Conservation (phyloP, 768 basidiomycete species). For the Termitomyces sp. region DNA sequence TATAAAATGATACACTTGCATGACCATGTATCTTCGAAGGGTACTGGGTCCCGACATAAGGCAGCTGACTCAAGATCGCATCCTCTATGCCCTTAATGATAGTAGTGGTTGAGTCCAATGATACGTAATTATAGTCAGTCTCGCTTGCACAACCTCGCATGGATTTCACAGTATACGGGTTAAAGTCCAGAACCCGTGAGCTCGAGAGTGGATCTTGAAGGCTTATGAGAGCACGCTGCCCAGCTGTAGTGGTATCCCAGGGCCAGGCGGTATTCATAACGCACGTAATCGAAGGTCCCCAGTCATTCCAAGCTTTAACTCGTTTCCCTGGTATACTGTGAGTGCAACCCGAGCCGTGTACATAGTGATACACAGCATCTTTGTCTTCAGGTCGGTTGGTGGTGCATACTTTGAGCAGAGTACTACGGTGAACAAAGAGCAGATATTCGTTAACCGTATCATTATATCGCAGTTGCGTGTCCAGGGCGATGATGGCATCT, state of each 20-base stretch:
- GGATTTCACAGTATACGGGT: background rate
- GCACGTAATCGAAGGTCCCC: slow-evolving; percentile 17
- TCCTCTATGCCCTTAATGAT: slow-evolving; percentile 15
- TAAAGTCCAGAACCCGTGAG: slow-evolving; percentile 10
- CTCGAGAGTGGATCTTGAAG: background rate
- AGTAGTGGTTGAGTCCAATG: background rate
- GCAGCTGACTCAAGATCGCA: slow-evolving; percentile 19
- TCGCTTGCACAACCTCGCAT: background rate
- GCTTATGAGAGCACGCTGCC: slow-evolving; percentile 15
- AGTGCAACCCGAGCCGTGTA: background rate
- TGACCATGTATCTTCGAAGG: slow-evolving; percentile 9
- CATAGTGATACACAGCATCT: background rate
- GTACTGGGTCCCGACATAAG: slow-evolving; percentile 18
- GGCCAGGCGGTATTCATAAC: slow-evolving; percentile 10
- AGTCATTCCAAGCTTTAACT: slow-evolving; percentile 9
- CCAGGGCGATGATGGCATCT: slow-evolving; percentile 10
- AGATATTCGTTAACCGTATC: slow-evolving; percentile 2
- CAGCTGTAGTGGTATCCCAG: slow-evolving; percentile 19
- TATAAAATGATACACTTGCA: slow-evolving; percentile 30
- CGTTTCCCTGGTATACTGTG: background rate
- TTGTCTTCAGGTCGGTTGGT: background rate
- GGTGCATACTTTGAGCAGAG: slow-evolving; percentile 1
- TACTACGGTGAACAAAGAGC: slow-evolving; percentile 7
- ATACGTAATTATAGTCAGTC: background rate
- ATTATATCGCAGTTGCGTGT: background rate